phyloP scores from a whole-genome alignment of 495 filamentous ascomycete species.

The Neurospora sp. region DNA sequence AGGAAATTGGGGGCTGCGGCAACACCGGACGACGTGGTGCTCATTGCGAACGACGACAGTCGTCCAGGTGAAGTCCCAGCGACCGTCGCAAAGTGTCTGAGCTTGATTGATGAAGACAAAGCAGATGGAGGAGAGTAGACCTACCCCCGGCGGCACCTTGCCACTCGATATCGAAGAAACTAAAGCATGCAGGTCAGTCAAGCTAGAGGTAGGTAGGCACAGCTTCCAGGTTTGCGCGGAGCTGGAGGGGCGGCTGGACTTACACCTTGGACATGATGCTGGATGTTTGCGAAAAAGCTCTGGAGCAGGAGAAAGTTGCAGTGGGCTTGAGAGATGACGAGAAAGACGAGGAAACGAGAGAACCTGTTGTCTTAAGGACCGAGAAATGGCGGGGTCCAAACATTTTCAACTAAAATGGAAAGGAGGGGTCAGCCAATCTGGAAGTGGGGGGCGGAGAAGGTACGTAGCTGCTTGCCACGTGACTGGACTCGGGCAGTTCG shows the following conservation, averaged over 20 bases:
- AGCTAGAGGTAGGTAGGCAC: background rate
- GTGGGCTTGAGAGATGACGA: slow-evolving; percentile 16
- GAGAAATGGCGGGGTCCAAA: slow-evolving; percentile 35
- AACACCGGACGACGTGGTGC: background rate
- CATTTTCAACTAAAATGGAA: slow-evolving; percentile 21
- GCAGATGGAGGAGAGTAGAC: slow-evolving; percentile 19
- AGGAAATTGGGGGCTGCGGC: background rate
- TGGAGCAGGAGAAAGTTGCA: slow-evolving; percentile 17
- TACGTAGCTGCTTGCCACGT: slow-evolving; percentile 2
- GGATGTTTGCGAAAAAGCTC: slow-evolving; percentile 23
- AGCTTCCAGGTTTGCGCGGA: background rate
- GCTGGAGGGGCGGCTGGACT: slow-evolving; percentile 10
- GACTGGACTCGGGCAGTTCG: background rate
- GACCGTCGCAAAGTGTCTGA: background rate
- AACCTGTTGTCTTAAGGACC: slow-evolving; percentile 9
- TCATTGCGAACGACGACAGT: background rate
- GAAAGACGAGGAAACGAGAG: slow-evolving; percentile 23
- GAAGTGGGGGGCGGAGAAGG: slow-evolving; percentile 3
- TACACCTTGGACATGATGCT: slow-evolving; percentile 26
- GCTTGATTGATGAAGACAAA: slow-evolving; percentile 7
- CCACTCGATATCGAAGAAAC: slow-evolving; percentile 45
- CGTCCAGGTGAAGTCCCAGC: background rate
- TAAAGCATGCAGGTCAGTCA: slow-evolving; percentile 8
- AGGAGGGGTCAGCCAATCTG: slow-evolving; percentile 19
- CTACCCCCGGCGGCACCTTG: slow-evolving; percentile 55